Conservation (phyloP, 2,329 filamentous ascomycete species). For the Pseudocercospora vitis region DNA sequence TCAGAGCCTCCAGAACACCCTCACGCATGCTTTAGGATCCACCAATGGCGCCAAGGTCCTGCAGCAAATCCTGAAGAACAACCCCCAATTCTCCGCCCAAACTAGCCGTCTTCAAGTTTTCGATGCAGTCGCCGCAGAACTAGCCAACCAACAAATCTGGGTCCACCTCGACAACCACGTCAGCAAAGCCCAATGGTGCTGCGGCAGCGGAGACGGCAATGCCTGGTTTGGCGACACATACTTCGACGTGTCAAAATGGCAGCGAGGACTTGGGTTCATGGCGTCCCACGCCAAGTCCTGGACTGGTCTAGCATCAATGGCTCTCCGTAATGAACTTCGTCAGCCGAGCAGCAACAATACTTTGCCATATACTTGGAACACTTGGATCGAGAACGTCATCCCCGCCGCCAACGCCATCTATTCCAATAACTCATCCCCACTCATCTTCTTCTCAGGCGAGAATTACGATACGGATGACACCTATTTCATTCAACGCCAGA, state of each 20-base stretch:
- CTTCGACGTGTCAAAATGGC: constrained; percentile 61
- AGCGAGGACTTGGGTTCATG: constrained; percentile 61
- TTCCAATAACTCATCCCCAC: constrained; percentile 50
- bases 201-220: constrained; percentile 46
- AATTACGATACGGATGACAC: constrained; percentile 58
- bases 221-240: constrained; percentile 55
- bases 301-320: constrained; percentile 52
- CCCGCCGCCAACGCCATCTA: constrained; percentile 55
- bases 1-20: constrained; percentile 22
- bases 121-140: constrained; percentile 53
- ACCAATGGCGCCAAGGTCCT: constrained; percentile 56
- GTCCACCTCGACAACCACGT: constrained; percentile 65
- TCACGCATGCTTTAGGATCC: constrained; percentile 46
- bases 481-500: constrained; percentile 41
- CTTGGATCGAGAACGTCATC: constrained; percentile 49
- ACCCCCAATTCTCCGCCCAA: constrained; percentile 54
- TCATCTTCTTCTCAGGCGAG: constrained; percentile 61
- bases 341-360: constrained; percentile 36
- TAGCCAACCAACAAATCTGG: constrained; percentile 55
- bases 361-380: constrained; percentile 35
- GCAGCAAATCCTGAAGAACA: constrained; percentile 57
- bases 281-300: constrained; percentile 52
- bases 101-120: constrained; percentile 53
- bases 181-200: constrained; percentile 60
- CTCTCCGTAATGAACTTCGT: constrained; percentile 57